phyloP scores from a whole-genome alignment of 2,329 filamentous ascomycete species.

The Onygena corvina region DNA sequence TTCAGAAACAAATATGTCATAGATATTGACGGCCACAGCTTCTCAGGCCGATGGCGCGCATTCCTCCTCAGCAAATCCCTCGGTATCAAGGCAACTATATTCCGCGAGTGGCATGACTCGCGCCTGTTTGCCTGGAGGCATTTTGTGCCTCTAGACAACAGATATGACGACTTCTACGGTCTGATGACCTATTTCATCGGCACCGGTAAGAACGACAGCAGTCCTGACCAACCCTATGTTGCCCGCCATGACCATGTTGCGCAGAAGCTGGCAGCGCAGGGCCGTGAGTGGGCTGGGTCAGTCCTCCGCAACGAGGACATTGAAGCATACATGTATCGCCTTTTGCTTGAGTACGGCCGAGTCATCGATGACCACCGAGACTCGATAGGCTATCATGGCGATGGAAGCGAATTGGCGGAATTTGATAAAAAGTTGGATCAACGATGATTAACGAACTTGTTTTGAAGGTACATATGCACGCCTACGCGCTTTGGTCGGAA shows the following conservation, averaged over 20 bases:
- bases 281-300: constrained; percentile 55
- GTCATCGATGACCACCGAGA: constrained; percentile 26
- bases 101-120: constrained; percentile 68
- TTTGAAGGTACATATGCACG: background rate
- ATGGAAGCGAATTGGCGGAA: constrained; percentile 4
- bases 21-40: constrained; percentile 65
- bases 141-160: constrained; percentile 67
- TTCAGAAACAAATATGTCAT: constrained; percentile 54
- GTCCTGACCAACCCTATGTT: background rate
- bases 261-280: constrained; percentile 51
- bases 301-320: constrained; percentile 61
- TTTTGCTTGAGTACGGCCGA: constrained; percentile 53
- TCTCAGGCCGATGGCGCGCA: constrained; percentile 55
- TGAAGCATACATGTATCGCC: constrained; percentile 55
- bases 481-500: no score
- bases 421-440: constrained; percentile 4
- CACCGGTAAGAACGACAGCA: constrained; percentile 42
- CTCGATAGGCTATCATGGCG: constrained; percentile 16
- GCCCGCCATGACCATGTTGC: constrained; percentile 42
- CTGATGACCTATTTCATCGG: constrained; percentile 65
- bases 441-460: background rate
- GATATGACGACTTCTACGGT: constrained; percentile 58
- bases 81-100: constrained; percentile 67
- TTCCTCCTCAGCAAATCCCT: constrained; percentile 59
- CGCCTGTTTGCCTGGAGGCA: constrained; percentile 66